Evolutionary conservation across 2,329 filamentous ascomycete genomes (phyloP), one percentile per base, ranked within the genome.

Genomic region (Colletotrichum truncatum): DNA sequence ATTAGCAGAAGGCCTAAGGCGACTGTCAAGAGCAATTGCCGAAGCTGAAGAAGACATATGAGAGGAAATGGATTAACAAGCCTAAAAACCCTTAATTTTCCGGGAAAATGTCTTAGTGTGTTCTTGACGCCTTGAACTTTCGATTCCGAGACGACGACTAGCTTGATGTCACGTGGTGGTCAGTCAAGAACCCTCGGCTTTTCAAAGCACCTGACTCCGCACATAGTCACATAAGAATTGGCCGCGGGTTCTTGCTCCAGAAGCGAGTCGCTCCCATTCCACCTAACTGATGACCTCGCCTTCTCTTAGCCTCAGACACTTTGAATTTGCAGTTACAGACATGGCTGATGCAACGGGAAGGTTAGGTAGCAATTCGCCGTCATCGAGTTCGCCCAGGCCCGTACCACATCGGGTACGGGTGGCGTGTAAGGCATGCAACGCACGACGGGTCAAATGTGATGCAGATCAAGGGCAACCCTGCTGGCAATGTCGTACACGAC

Each of bases 321-420:
- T 4, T 26, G 14, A 26, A 12, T 12, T 0, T 16, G 18, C 8
- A 10, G 45, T 6, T 4, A 45, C 8, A 5, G n/a, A n/a, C n/a
- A 56, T 56, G 53, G 12, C 18, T 18, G 30, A 36, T 16, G 4
- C 3, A 6, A 4, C 3, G 3, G n/a, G 5, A 6, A 23, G 4
- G 4, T 18, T 23, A 28, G 30, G 16, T 38, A 18, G 57, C 11
- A 38, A 38, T 4, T 46, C 28, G n/a, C 18, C 70, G 3, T 2
- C 21, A 6, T 28, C 7, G 14, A 32, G 48, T 4, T 14, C 45
- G 26, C 10, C 7, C 16, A 51, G 9, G 16, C 38, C 57, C 18
- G 14, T 30, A 3, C 18, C 14, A 5, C 14, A 58, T 18, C 61
- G 61, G 16, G 75, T 70, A 72, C 73, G 30, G n/a, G 38, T 64